These are phyloP conservation scores for Jasminum sambac DNA, from an alignment of 257 asterid genomes.

Conservation along the genomic window DNA sequence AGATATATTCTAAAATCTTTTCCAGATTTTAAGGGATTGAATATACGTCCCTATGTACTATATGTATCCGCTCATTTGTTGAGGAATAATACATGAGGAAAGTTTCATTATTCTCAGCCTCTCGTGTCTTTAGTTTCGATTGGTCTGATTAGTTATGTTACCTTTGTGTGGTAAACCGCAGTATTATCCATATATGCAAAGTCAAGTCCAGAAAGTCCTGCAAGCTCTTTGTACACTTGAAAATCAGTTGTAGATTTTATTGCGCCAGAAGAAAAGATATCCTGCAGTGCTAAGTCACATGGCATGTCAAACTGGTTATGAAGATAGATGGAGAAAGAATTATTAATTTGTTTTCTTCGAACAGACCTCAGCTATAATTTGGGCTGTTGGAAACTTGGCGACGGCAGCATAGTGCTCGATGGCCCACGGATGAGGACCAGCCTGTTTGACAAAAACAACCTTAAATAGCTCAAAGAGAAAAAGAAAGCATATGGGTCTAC, in stretches of 20 bases:
- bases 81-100: no score
- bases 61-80: no score
- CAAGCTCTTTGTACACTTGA: conserved; percentile 91
- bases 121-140: no score
- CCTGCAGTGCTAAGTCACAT: conserved; percentile 52
- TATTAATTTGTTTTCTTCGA: not conserved
- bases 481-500: not conserved
- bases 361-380: conserved; percentile 79
- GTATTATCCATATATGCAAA: conserved; percentile 82
- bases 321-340: conserved; percentile 3
- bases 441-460: conserved; percentile 45
- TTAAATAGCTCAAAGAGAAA: conserved; percentile 20
- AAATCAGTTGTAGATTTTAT: conserved; percentile 94
- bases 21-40: no score
- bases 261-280: conserved; percentile 79
- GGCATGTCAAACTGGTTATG: conserved; percentile 24
- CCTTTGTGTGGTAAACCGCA: conserved; percentile 97
- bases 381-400: conserved; percentile 90
- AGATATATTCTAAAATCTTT: no score
- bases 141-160: conserved; percentile 23
- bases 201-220: conserved; percentile 96
- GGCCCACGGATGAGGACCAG: conserved; percentile 99
- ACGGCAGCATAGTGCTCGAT: conserved; percentile 77
- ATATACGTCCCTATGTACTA: no score
- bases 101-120: no score